A percentile compares a stretch with the other conserved stretches of the same genome.
These are phyloP conservation scores for Coriaria nepalensis DNA, from an alignment of 306 rosid genomes.

Conservation along the genomic window DNA sequence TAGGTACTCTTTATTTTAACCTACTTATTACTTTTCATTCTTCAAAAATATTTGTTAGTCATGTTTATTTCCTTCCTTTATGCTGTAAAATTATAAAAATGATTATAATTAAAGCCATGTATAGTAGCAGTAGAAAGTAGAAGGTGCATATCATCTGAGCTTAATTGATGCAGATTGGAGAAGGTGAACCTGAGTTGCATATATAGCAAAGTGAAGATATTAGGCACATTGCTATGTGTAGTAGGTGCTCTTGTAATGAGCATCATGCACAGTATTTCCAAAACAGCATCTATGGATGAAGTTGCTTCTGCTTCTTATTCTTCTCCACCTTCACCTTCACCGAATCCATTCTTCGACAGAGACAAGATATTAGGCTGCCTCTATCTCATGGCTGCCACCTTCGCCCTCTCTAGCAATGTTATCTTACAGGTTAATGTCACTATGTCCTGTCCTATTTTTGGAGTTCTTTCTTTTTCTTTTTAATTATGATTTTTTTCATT, in stretches of 20 bases:
- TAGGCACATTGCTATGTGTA: slow-evolving; percentile 68
- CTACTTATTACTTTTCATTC: too few relatives aligned
- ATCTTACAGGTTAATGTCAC: slow-evolving; percentile 49
- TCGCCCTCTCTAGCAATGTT: slow-evolving; percentile 40
- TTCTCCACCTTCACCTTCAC: slow-evolving; percentile 7
- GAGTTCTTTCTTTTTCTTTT: not conserved
- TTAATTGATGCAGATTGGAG: slow-evolving; percentile 49
- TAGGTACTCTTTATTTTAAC: slow-evolving; percentile 27
- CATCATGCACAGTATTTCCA: slow-evolving; percentile 48
- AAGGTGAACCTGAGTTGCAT: slow-evolving; percentile 36
- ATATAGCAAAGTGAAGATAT: slow-evolving; percentile 57
- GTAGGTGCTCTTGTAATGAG: slow-evolving; percentile 69
- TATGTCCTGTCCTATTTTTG: not conserved
- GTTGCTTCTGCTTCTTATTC: not conserved
- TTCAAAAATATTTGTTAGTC: too few relatives aligned
- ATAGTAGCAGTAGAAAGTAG: too few relatives aligned
- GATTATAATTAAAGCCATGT: too few relatives aligned
- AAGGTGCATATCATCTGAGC: too few relatives aligned
- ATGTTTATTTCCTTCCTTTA: not conserved
- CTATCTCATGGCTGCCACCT: slow-evolving; percentile 47
- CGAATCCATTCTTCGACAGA: slow-evolving; percentile 23
- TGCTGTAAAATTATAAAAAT: too few relatives aligned
- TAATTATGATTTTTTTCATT: not conserved
- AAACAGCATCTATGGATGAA: slow-evolving; percentile 5
- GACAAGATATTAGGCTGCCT: slow-evolving; percentile 59